These are phyloP conservation scores for Suillus occidentalis DNA, from an alignment of 768 basidiomycete genomes.

Conservation along the genomic window DNA sequence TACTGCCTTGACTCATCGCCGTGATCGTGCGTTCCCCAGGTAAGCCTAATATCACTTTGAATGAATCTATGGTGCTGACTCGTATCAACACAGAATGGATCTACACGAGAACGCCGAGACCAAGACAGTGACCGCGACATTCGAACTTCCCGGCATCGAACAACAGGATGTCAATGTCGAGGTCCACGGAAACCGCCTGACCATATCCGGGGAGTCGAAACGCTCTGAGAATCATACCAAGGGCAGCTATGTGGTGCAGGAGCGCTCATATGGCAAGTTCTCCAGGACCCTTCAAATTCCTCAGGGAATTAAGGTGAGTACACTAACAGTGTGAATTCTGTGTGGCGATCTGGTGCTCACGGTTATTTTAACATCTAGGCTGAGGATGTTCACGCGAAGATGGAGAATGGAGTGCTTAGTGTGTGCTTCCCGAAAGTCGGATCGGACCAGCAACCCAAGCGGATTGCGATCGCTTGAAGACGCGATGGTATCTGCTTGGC, in stretches of 20 bases:
- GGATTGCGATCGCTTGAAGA: slow-evolving; percentile 16
- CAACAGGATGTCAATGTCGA: background rate
- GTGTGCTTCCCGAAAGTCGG: background rate
- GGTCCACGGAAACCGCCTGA: background rate
- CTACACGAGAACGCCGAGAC: slow-evolving; percentile 48
- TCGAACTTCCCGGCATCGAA: background rate
- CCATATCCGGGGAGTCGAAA: background rate
- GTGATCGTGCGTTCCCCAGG: slow-evolving; percentile 26
- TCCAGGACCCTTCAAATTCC: background rate
- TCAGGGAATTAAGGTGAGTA: background rate
- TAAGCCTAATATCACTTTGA: slow-evolving; percentile 8
- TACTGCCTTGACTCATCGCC: slow-evolving; percentile 8
- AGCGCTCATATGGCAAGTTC: background rate
- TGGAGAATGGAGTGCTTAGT: background rate
- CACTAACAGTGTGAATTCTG: background rate
- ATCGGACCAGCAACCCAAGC: background rate
- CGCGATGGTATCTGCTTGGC: background rate
- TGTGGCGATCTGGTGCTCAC: background rate
- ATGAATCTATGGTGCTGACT: background rate
- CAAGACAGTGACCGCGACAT: slow-evolving; percentile 47
- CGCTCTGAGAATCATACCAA: background rate
- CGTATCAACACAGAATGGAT: slow-evolving; percentile 44
- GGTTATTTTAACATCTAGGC: background rate
- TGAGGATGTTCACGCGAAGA: background rate
- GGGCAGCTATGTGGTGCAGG: background rate